Evolutionary conservation across 306 rosid genomes (phyloP).

Genomic region (Luffa aegyptiaca): DNA sequence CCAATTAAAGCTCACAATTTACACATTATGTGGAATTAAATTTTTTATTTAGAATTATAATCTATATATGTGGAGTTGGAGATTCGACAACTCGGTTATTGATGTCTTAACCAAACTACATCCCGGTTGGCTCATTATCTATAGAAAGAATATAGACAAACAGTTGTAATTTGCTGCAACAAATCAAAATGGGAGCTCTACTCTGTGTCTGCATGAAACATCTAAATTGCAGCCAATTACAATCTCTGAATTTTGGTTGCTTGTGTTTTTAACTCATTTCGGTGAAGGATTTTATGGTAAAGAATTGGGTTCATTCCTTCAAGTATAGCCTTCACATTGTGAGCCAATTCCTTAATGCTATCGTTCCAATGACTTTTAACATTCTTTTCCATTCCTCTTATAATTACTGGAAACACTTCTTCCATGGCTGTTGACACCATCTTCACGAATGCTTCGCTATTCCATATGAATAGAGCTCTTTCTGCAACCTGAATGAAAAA

Average conservation of each 20-base stretch:
- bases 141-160: too few species aligned
- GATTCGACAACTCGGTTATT: too few species aligned
- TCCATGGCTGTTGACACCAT: slow-evolving; percentile 50
- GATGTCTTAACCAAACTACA: too few species aligned
- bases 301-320: slow-evolving; percentile 62
- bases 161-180: not conserved
- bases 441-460: slow-evolving; percentile 72
- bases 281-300: slow-evolving; percentile 42
- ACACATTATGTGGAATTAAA: too few species aligned
- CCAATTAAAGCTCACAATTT: too few species aligned
- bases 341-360: slow-evolving; percentile 48
- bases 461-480: slow-evolving; percentile 77
- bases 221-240: slow-evolving; percentile 21
- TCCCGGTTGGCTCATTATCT: too few species aligned
- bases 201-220: not conserved
- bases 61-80: too few species aligned
- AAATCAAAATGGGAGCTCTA: not conserved
- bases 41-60: too few species aligned
- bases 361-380: slow-evolving; percentile 73
- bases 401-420: slow-evolving; percentile 58
- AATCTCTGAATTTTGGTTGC: slow-evolving; percentile 35
- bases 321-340: slow-evolving; percentile 53
- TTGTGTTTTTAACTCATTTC: slow-evolving; percentile 27
- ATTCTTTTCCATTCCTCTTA: slow-evolving; percentile 66
- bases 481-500: slow-evolving; percentile 51